These are phyloP conservation scores for Phytophthora pisi DNA, from an alignment of 352 stramenopile species.

Conservation along the genomic window DNA sequence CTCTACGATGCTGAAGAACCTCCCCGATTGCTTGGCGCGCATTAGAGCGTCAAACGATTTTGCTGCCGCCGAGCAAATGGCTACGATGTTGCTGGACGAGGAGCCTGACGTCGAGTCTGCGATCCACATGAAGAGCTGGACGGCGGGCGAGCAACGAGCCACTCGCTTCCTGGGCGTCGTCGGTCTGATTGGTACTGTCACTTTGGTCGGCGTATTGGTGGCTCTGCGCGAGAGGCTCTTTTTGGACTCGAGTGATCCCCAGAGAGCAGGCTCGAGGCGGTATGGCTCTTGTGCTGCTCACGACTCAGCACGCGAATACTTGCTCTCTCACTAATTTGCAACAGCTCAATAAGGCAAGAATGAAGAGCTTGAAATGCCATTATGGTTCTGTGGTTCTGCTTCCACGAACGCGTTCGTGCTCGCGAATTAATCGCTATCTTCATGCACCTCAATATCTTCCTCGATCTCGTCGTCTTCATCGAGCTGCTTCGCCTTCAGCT, in stretches of 20 bases:
- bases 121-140: conserved; percentile 17
- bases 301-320: conserved; percentile 62
- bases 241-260: conserved; percentile 14
- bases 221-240: conserved; percentile 51
- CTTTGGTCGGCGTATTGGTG: conserved; percentile 41
- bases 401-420: background rate
- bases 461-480: conserved; percentile 62
- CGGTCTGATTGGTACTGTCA: conserved; percentile 41
- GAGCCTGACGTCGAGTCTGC: background rate
- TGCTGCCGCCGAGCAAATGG: conserved; percentile 7
- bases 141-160: conserved; percentile 26
- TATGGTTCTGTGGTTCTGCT: background rate
- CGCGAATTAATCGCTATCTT: conserved; percentile 20
- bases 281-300: conserved; percentile 44
- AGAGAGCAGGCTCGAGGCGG: conserved; percentile 14
- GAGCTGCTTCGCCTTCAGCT: conserved; percentile 25
- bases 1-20: conserved; percentile 37
- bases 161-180: conserved; percentile 38
- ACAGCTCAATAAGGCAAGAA: background rate
- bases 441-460: conserved; percentile 42
- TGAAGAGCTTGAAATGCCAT: background rate
- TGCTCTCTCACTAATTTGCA: conserved; percentile 41
- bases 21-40: conserved; percentile 49
- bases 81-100: conserved; percentile 16
- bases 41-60: conserved; percentile 20